Percentiles rank a stretch among this genome's conserved stretches.
These are phyloP conservation scores for Alternaria tenuissima DNA, from an alignment of 2,329 filamentous ascomycete species.

Conservation along the genomic window DNA sequence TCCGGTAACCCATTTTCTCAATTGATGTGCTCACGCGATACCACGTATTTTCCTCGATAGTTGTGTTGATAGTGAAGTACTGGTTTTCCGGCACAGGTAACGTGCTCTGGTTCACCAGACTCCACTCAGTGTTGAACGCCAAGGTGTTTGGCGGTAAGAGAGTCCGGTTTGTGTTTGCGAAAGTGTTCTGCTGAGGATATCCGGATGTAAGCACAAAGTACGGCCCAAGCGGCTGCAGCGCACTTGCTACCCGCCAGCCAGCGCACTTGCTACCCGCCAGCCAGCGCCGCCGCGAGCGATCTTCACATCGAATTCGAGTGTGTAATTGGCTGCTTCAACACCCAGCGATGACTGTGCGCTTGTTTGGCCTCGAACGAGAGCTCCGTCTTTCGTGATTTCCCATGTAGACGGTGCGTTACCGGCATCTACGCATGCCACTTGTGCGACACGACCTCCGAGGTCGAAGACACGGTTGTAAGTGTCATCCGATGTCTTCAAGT, in stretches of 20 bases:
- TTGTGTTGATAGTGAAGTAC: no score
- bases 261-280: background rate
- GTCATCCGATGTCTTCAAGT: no score
- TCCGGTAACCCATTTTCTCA: no score
- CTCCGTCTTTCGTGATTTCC: slow-evolving; percentile 47
- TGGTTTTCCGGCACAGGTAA: no score
- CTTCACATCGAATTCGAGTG: no score
- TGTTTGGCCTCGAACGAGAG: slow-evolving; percentile 46
- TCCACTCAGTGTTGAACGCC: no score
- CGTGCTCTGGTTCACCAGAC: no score
- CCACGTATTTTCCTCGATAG: no score
- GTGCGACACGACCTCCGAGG: slow-evolving; percentile 41
- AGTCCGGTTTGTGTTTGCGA: background rate
- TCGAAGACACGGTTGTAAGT: slow-evolving; percentile 8
- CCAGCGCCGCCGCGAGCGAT: no score
- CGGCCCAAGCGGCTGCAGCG: background rate
- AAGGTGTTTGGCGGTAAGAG: no score
- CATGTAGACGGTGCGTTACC: slow-evolving; percentile 46
- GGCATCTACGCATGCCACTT: slow-evolving; percentile 50
- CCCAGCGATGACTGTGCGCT: slow-evolving; percentile 21
- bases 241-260: background rate
- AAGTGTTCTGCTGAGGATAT: background rate
- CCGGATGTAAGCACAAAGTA: slow-evolving; percentile 8
- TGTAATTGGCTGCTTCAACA: background rate
- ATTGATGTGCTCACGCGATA: no score